A percentile compares a stretch with the other conserved stretches of the same genome.
These are phyloP conservation scores for Carex sylvatica DNA, from an alignment of 202 grass and related monocot genomes.

Conservation along the genomic window DNA sequence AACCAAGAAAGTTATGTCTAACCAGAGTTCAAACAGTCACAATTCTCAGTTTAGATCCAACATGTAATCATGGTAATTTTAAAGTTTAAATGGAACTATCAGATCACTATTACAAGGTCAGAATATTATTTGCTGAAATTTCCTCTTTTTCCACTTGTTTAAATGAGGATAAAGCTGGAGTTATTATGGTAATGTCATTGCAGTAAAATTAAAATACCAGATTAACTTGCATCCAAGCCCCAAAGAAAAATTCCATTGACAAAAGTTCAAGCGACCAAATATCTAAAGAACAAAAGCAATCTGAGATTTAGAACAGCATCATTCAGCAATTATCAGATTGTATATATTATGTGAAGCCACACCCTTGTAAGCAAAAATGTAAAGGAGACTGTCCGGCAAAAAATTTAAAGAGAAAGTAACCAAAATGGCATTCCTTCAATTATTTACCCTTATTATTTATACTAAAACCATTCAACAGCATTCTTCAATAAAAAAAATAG, in stretches of 20 bases:
- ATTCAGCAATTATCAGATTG: background rate
- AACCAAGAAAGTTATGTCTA: background rate
- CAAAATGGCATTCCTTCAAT: background rate
- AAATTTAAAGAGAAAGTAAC: background rate
- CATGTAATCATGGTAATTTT: background rate
- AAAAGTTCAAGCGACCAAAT: background rate
- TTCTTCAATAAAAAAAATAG: background rate
- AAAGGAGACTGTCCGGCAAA: background rate
- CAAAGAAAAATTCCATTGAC: background rate
- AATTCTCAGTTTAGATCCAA: conserved; percentile 6
- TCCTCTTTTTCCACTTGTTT: background rate
- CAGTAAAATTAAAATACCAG: no score
- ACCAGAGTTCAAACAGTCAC: background rate
- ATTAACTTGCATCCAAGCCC: background rate
- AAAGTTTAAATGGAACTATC: background rate
- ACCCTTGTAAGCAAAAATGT: background rate
- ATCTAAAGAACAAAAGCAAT: background rate
- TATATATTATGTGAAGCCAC: background rate
- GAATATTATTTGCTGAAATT: background rate
- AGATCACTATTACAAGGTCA: background rate
- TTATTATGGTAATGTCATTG: background rate
- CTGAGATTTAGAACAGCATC: background rate
- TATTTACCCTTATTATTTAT: conserved; percentile 9
- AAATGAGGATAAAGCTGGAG: background rate
- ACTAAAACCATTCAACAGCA: background rate